phyloP scores from a whole-genome alignment of 2,329 filamentous ascomycete species.

The Zarea fungicola region DNA sequence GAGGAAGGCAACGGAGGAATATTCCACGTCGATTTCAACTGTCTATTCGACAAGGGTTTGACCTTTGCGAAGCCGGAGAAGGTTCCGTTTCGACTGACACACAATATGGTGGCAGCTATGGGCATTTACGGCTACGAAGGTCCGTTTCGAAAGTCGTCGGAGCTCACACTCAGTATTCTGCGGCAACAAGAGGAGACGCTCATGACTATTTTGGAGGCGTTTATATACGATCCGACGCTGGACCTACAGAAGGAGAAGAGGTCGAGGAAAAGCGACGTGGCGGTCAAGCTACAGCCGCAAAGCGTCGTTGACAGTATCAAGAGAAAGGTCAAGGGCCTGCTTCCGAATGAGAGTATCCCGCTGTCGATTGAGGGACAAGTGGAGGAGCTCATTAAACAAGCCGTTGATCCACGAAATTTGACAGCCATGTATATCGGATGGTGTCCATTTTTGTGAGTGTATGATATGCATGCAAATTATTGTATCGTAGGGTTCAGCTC shows the following conservation, averaged over 20 bases:
- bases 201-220: constrained; percentile 96
- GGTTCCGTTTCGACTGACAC: constrained; percentile 92
- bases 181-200: constrained; percentile 91
- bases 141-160: constrained; percentile 84
- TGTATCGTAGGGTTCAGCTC: neutral
- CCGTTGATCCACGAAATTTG: constrained; percentile 73
- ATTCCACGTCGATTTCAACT: constrained; percentile 99
- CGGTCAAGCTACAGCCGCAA: constrained; percentile 49
- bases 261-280: constrained; percentile 31
- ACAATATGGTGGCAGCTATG: constrained; percentile 98
- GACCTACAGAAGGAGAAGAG: constrained; percentile 74
- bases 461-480: neutral
- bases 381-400: constrained; percentile 87
- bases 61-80: constrained; percentile 93
- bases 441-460: constrained; percentile 53
- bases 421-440: constrained; percentile 97
- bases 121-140: constrained; percentile 91
- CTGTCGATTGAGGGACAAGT: constrained; percentile 95
- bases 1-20: constrained; percentile 91
- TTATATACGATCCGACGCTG: constrained; percentile 92
- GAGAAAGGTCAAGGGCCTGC: constrained; percentile 76
- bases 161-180: constrained; percentile 78
- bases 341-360: constrained; percentile 84
- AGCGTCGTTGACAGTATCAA: constrained; percentile 87
- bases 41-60: constrained; percentile 94